Base-by-base conservation (phyloP, 2,329 filamentous ascomycete genomes). In the Phialophora verrucosa region DNA sequence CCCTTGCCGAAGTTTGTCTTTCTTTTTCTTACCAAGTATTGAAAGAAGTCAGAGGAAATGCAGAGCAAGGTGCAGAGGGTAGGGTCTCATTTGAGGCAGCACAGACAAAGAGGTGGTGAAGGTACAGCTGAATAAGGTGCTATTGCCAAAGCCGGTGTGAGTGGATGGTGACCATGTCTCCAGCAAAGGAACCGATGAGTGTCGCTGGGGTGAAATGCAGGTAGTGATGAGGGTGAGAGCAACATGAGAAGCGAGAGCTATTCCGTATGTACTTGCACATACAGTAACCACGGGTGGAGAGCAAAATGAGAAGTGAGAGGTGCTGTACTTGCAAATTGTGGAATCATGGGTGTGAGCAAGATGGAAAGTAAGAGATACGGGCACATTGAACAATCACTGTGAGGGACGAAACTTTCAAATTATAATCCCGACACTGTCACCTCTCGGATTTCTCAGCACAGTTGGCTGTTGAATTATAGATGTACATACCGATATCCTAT, bases 401-500 rank as follows among this genome's bases (percentile, higher is more conserved):
- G 3, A 35, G 32, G 32, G 11, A 35, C 3, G 32, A 35, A 35
- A 12, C 0, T 3, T 2, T 35, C 32, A 12, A 35, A 8, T 35
- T 35, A 35, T 12, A 35, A 35, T 35, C 14, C 4, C 23, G 11
- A 51, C 20, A 51, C 20, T 7, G 12, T 14, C 20, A 14, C 2
- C 20, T 29, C 49, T 51, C 23, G 49, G 10, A 23, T 27, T 3
- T 11, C 49, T 29, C 23, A 51, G 20, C 20, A 51, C 49, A 44
- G 20, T 27, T 51, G 3, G 14, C 49, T 25, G 6, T 4, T 50
- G n/a, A 51, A 29, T 51, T 51, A 51, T 55, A 55, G 8, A 35
- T 35, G 29, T 55, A 55, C 53, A 55, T 35, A 55, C 53, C 53
- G 11, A n/a, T 31, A 29, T 35, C 17, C n/a, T 29, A 35, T 20